phyloP scores from a whole-genome alignment of 164 flowering plant genomes.

The Vitis rotundifolia region DNA sequence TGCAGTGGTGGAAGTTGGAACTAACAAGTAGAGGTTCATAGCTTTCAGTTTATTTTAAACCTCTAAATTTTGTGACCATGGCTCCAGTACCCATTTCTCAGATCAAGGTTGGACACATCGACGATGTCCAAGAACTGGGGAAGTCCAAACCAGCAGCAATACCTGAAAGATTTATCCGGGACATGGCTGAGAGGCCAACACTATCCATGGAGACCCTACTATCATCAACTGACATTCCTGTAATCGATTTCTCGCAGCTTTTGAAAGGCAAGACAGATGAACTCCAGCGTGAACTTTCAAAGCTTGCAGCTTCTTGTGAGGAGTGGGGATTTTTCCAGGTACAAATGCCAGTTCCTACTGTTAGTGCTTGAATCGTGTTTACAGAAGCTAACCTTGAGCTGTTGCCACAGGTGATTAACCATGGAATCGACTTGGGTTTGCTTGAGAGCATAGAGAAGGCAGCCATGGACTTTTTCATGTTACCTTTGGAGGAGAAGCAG shows the following conservation, averaged over 20 bases:
- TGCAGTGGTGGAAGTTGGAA: not conserved
- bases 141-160: constrained; percentile 38
- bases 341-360: not conserved
- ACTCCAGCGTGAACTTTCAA: constrained; percentile 32
- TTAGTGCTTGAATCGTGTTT: not conserved
- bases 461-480: constrained; percentile 73
- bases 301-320: constrained; percentile 59
- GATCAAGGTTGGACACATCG: constrained; percentile 64
- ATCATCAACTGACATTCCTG: constrained; percentile 44
- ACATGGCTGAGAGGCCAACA: constrained; percentile 55
- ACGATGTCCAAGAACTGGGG: constrained; percentile 82
- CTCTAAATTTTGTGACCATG: constrained; percentile 34
- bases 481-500: constrained; percentile 78
- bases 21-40: not conserved
- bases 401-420: constrained; percentile 65
- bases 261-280: constrained; percentile 33
- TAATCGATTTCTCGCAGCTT: constrained; percentile 65
- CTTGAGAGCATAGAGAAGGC: constrained; percentile 60
- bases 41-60: not conserved
- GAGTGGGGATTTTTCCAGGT: constrained; percentile 99
- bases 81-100: constrained; percentile 53
- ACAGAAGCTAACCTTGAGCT: not conserved
- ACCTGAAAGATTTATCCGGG: constrained; percentile 73
- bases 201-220: constrained; percentile 4
- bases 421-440: constrained; percentile 58